Evolutionary conservation across 192 early-diverging fungal species (phyloP).

Genomic region (Podila minutissima): DNA sequence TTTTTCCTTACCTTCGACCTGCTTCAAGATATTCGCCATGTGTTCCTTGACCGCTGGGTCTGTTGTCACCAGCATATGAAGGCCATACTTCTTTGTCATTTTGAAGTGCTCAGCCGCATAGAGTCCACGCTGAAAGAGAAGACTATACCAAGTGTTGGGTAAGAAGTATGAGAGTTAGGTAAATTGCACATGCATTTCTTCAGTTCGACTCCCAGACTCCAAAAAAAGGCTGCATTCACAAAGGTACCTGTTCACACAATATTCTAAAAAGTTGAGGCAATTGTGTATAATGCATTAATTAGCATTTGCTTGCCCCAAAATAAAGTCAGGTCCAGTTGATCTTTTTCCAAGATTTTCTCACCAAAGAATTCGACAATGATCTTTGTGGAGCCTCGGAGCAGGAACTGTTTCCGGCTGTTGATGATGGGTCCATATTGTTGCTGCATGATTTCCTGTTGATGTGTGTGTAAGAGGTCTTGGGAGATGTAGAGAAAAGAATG

Average conservation of each 20-base stretch:
- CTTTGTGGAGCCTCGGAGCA: constrained; percentile 84
- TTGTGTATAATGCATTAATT: no score
- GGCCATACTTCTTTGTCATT: constrained; percentile 85
- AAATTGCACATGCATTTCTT: background rate
- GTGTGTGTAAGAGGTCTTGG: background rate
- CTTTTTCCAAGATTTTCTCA: constrained; percentile 45
- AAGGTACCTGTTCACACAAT: constrained; percentile 82
- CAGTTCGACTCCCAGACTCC: background rate
- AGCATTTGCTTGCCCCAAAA: background rate
- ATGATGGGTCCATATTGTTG: constrained; percentile 28
- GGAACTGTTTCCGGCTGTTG: constrained; percentile 66
- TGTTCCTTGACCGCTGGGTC: constrained; percentile 80
- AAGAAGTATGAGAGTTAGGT: background rate
- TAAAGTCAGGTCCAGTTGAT: background rate
- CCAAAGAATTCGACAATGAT: constrained; percentile 93
- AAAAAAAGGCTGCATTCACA: background rate
- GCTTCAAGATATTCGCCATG: constrained; percentile 77
- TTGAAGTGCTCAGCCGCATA: constrained; percentile 95
- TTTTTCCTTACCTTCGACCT: constrained; percentile 76
- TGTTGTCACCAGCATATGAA: constrained; percentile 82
- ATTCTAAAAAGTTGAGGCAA: constrained; percentile 54
- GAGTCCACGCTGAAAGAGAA: constrained; percentile 92
- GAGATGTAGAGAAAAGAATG: no score
- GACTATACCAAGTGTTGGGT: constrained; percentile 56
- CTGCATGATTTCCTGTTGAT: constrained; percentile 10